Evolutionary conservation across 2,329 filamentous ascomycete species (phyloP).

Genomic region (Stachybotrys chlorohalonatus): DNA sequence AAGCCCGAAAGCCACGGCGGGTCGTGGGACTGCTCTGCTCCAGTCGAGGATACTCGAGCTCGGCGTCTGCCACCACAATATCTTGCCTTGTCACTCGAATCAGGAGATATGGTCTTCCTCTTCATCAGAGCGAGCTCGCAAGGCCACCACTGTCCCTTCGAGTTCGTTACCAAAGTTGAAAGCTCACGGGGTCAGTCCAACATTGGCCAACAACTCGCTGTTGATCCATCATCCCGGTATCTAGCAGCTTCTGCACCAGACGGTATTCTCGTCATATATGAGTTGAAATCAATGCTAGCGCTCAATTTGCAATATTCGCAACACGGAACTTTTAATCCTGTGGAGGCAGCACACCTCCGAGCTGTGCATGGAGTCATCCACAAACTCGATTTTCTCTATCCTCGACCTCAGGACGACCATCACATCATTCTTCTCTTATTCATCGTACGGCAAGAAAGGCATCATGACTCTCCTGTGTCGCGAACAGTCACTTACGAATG

Average conservation of each 20-base stretch:
- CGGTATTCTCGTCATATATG: constrained; percentile 61
- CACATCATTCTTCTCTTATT: constrained; percentile 71
- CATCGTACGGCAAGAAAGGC: constrained; percentile 32
- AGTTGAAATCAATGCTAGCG: constrained; percentile 48
- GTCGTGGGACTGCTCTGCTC: background rate
- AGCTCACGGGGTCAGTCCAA: background rate
- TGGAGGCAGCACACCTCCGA: constrained; percentile 38
- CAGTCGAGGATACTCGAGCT: background rate
- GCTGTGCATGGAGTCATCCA: constrained; percentile 64
- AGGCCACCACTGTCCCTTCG: constrained; percentile 26
- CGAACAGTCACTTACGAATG: constrained; percentile 53
- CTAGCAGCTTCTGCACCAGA: constrained; percentile 64
- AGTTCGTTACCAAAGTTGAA: constrained; percentile 45
- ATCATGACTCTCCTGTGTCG: constrained; percentile 21
- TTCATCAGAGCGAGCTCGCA: constrained; percentile 44
- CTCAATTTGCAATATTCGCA: constrained; percentile 41
- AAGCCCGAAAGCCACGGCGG: constrained; percentile 27
- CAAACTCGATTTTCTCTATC: constrained; percentile 79
- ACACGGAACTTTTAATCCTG: constrained; percentile 43
- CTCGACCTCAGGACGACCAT: constrained; percentile 54
- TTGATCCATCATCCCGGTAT: constrained; percentile 67
- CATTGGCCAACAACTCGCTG: constrained; percentile 54
- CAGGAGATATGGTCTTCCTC: constrained; percentile 67
- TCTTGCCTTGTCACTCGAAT: constrained; percentile 66
- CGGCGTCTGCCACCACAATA: constrained; percentile 62